These are phyloP conservation scores for Sporothrix pallida DNA, from an alignment of 2,329 filamentous ascomycete species.

Conservation along the genomic window DNA sequence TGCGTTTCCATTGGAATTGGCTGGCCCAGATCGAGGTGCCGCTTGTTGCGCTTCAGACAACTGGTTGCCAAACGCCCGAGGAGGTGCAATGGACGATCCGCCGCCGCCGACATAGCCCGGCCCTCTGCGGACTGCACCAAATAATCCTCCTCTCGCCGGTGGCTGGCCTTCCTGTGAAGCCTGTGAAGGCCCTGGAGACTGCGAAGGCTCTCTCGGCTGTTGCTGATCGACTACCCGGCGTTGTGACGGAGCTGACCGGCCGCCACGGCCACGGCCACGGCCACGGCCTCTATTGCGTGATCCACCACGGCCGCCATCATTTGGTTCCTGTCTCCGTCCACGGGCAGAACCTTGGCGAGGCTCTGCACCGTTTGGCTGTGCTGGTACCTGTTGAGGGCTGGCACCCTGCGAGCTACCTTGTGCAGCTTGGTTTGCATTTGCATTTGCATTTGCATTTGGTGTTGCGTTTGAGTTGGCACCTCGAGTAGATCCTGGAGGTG, in stretches of 20 bases:
- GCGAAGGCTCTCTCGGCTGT: neutral
- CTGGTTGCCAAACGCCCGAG: constrained; percentile 22
- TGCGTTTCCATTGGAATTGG: neutral
- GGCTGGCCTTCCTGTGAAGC: neutral
- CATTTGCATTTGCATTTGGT: neutral
- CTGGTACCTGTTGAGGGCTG: neutral
- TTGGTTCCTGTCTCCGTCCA: constrained; percentile 12
- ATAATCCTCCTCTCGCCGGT: too few species aligned
- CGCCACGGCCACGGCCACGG: neutral
- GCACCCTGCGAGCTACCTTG: neutral
- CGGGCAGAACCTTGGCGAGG: neutral
- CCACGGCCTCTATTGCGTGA: constrained; percentile 1
- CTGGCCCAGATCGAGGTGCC: neutral
- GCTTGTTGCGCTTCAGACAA: neutral
- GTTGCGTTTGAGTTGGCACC: neutral
- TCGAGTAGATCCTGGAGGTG: neutral
- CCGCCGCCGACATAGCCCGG: neutral
- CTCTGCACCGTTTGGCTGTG: neutral
- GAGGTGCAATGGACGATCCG: neutral
- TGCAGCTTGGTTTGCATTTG: neutral
- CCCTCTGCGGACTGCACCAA: too few species aligned
- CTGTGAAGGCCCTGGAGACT: neutral
- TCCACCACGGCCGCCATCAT: neutral
- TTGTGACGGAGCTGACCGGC: neutral
- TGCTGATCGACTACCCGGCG: neutral